Evolutionary conservation across 306 rosid species (phyloP).

Genomic region (Datisca glomerata): DNA sequence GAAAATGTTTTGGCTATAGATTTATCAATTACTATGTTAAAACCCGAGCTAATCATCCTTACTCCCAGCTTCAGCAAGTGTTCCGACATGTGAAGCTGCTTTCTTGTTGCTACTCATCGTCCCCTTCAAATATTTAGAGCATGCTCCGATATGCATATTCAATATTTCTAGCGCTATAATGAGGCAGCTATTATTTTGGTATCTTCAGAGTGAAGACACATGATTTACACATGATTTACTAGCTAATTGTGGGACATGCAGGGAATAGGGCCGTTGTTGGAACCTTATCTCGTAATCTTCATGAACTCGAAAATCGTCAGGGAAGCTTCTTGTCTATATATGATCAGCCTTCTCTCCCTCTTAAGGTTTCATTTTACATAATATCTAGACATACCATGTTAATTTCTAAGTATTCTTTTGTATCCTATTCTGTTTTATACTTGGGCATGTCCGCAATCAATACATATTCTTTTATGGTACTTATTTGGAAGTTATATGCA

Average conservation of each 20-base stretch:
- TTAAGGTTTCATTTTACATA: slow-evolving; percentile 57
- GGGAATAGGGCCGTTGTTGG: slow-evolving; percentile 99
- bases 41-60: slow-evolving; percentile 91
- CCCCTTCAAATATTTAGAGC: too few relatives aligned
- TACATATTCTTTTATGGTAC: too few relatives aligned
- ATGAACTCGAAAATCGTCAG: slow-evolving; percentile 91
- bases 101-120: slow-evolving; percentile 2
- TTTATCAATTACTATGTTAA: slow-evolving; percentile 80
- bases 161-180: not conserved
- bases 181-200: not conserved
- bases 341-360: slow-evolving; percentile 74
- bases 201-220: not conserved
- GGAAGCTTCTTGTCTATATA: slow-evolving; percentile 96
- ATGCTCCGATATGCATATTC: too few relatives aligned
- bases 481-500: too few relatives aligned
- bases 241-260: slow-evolving; percentile 24
- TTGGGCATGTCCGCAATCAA: too few relatives aligned
- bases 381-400: too few relatives aligned
- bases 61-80: slow-evolving; percentile 82
- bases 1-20: slow-evolving; percentile 71
- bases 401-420: too few relatives aligned
- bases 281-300: slow-evolving; percentile 96
- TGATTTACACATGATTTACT: too few relatives aligned
- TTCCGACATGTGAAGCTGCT: slow-evolving; percentile 56
- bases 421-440: too few relatives aligned